Evolutionary conservation across 805 yeast species (phyloP), one percentile per base, ranked within the genome.

Genomic region (Hanseniaspora nectarophila): DNA sequence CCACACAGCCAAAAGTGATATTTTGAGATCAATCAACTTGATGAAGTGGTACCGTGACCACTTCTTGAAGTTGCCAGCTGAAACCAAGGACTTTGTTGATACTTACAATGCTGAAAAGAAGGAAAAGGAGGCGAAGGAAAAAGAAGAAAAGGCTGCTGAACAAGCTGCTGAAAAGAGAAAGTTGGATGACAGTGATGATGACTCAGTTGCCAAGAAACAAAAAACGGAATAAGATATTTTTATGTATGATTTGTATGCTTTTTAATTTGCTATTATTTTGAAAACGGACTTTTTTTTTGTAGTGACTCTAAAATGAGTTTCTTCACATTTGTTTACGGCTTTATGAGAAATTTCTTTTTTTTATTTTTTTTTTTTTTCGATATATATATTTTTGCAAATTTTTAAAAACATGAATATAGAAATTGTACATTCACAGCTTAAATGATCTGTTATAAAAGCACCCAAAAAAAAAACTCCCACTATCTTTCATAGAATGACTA

Each of bases 1-100:
- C 1, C 99, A 92, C 65, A 90, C 97, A 0, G 98, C 99, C 0
- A 77, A 76, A 56, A 73, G 80, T 15, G 99, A 92, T 65, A 92
- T 92, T 45, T 59, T 85, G 45, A 98, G 92, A 65, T 85, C 95
- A 60, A 90, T 92, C 39, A 76, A 67, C 8, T 95, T 92, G 64
- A 70, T 92, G 62, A 74, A 71, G 57, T 92, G 88, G 85, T 86
- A 82, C 65, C 68, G 75, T 54, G 77, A 81, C 18, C 70, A 83
- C 60, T 88, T 85, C 62, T 73, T 84, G 55, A 64, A 67, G 29
- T 57, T 54, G 10, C 61, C 39, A 6, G 24, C 20, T 10, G 58
- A 54, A 47, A 59, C 61, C 4, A 43, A 49, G 28, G 43, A 39
- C 18, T 45, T 29, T 34, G 43, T 53, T 16, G 33, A 55, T 43